These are phyloP conservation scores for Phlebiopsis gigantea DNA, from an alignment of 768 basidiomycete genomes.

Conservation along the genomic window DNA sequence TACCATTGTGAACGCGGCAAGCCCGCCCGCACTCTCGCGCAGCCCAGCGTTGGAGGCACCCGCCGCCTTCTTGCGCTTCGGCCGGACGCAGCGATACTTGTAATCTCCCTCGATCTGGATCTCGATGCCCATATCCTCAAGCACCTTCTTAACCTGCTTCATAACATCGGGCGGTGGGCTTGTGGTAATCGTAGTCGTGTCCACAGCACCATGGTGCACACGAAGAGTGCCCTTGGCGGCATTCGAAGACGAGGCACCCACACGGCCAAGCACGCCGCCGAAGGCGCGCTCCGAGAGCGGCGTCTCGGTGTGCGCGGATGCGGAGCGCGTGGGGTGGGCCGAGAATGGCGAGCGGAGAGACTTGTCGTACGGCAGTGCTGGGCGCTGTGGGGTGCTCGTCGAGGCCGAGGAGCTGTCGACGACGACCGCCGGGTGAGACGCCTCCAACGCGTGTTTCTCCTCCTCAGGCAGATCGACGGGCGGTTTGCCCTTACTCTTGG, in stretches of 20 bases:
- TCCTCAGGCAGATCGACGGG: conserved; percentile 25
- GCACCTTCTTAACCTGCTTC: conserved; percentile 71
- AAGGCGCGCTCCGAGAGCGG: conserved; percentile 28
- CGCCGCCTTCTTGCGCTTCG: conserved; percentile 61
- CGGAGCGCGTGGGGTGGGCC: conserved; percentile 38
- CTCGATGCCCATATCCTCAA: conserved; percentile 88
- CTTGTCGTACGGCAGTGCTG: conserved; percentile 15
- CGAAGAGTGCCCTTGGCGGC: conserved; percentile 51
- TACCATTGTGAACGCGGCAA: conserved; percentile 73
- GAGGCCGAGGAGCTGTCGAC: conserved; percentile 1
- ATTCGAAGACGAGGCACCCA: conserved; percentile 19
- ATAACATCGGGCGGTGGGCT: conserved; percentile 84
- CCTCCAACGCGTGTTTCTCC: conserved; percentile 17
- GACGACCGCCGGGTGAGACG: conserved; percentile 5
- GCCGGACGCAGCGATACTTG: conserved; percentile 81
- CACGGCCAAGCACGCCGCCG: conserved; percentile 26
- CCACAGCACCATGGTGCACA: conserved; percentile 89
- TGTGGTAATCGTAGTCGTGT: conserved; percentile 84
- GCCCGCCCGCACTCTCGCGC: conserved; percentile 39
- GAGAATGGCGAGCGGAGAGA: conserved; percentile 17
- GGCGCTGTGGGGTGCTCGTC: conserved; percentile 11
- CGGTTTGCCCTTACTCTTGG: conserved; percentile 48
- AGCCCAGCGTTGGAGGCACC: conserved; percentile 36
- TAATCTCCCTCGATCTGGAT: conserved; percentile 85
- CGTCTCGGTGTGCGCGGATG: conserved; percentile 41